These are phyloP conservation scores for Cystobasidiaceae sp. DNA, from an alignment of 1,284 basidiomycete species.

Conservation along the genomic window DNA sequence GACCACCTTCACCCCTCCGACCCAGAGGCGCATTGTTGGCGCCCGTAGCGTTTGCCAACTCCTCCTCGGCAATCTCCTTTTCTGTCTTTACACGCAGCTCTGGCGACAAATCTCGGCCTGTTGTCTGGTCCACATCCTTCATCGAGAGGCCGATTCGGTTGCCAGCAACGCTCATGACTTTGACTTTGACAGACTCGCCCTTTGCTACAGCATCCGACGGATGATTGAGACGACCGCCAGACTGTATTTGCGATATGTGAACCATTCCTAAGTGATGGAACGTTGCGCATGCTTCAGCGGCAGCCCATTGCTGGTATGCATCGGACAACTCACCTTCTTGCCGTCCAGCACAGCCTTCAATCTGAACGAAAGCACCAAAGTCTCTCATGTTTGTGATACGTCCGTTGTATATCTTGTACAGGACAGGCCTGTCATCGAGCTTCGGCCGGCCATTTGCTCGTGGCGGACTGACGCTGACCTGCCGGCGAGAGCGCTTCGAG, in stretches of 20 bases:
- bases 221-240: slow-evolving; percentile 69
- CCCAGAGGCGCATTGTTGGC: slow-evolving; percentile 46
- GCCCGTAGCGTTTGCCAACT: slow-evolving; percentile 56
- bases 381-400: slow-evolving; percentile 82
- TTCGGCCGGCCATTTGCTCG: slow-evolving; percentile 39
- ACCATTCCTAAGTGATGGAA: slow-evolving; percentile 69
- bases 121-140: slow-evolving; percentile 92
- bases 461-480: slow-evolving; percentile 23
- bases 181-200: slow-evolving; percentile 83
- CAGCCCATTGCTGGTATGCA: no score
- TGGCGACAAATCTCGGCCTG: slow-evolving; percentile 84
- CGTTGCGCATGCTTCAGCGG: slow-evolving; percentile 8
- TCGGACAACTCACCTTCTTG: slow-evolving; percentile 65
- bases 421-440: slow-evolving; percentile 73
- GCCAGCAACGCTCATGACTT: slow-evolving; percentile 88
- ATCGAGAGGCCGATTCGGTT: slow-evolving; percentile 79
- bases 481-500: slow-evolving; percentile 20
- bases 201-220: slow-evolving; percentile 79
- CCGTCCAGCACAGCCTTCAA: slow-evolving; percentile 80
- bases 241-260: slow-evolving; percentile 83
- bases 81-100: slow-evolving; percentile 89
- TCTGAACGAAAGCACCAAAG: slow-evolving; percentile 86
- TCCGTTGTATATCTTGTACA: slow-evolving; percentile 94
- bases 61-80: slow-evolving; percentile 75
- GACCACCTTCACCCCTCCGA: slow-evolving; percentile 6